Percentiles rank a stretch among this genome's conserved stretches.
Evolutionary conservation across 106 monocot genomes (phyloP).

Genomic region (Allium cepa): DNA sequence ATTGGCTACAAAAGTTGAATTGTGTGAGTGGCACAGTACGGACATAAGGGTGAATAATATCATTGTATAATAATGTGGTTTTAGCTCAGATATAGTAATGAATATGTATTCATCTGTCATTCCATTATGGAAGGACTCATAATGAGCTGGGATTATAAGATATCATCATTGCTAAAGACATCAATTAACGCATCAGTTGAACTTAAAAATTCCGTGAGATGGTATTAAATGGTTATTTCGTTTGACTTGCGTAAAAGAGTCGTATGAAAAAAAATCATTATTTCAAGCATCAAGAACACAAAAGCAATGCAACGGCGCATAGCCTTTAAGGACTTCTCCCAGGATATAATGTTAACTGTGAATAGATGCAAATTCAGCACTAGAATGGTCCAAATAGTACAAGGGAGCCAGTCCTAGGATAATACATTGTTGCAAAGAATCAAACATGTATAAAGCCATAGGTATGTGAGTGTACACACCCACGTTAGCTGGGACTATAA

Average conservation of each 20-base stretch:
- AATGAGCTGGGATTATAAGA: slow-evolving; percentile 17
- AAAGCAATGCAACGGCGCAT: too few species aligned
- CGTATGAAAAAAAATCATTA: too few species aligned
- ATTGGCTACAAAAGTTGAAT: not conserved
- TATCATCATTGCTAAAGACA: slow-evolving; percentile 10
- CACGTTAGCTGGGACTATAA: not conserved
- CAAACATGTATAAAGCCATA: too few species aligned
- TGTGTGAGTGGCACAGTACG: not conserved
- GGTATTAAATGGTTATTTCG: too few species aligned
- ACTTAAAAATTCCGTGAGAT: too few species aligned
- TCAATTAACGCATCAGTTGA: not conserved
- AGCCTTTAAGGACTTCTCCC: slow-evolving; percentile 6
- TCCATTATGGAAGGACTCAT: slow-evolving; percentile 6
- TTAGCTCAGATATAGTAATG: not conserved
- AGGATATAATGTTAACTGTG: not conserved
- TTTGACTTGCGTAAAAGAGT: too few species aligned
- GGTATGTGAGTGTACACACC: too few species aligned
- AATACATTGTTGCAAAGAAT: not conserved
- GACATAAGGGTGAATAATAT: not conserved
- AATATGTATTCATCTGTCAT: not conserved
- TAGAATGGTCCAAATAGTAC: slow-evolving; percentile 24
- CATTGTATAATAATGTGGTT: not conserved
- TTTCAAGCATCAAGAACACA: too few species aligned
- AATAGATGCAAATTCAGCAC: slow-evolving; percentile 18
- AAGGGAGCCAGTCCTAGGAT: slow-evolving; percentile 15